A percentile compares a stretch with the other conserved stretches of the same genome.
Conservation (phyloP, 1,284 basidiomycete species). For the Leccinum colubrinum region DNA sequence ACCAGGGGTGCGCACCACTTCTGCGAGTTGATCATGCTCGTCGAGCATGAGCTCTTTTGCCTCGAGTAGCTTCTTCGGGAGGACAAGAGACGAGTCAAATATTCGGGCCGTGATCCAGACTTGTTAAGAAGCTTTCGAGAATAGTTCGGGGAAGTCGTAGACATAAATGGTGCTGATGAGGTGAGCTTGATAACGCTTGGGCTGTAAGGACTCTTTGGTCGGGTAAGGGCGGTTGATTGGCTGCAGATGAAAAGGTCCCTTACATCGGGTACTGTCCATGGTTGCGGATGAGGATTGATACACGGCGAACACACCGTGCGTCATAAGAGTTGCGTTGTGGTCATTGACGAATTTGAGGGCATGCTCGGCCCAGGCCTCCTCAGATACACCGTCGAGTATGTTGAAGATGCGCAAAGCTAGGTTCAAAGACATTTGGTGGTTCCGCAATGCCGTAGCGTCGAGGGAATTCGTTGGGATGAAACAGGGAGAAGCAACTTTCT, state of each 20-base stretch:
- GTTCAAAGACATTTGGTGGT: no score
- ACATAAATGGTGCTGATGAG: constrained; percentile 98
- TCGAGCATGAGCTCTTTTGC: constrained; percentile 92
- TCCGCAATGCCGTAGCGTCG: no score
- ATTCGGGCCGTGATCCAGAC: constrained; percentile 81
- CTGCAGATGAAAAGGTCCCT: constrained; percentile 87
- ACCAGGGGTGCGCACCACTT: constrained; percentile 90
- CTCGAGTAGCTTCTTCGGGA: constrained; percentile 79
- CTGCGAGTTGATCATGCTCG: constrained; percentile 87
- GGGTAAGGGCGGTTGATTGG: constrained; percentile 92
- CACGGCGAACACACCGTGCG: not conserved
- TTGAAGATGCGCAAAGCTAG: no score
- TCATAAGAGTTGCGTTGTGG: not conserved
- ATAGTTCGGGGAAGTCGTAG: constrained; percentile 98
- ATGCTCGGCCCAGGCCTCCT: not conserved
- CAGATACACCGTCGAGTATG: no score
- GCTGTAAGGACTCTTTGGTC: constrained; percentile 98
- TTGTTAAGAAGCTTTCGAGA: constrained; percentile 65
- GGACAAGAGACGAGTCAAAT: constrained; percentile 62
- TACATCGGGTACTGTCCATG: not conserved
- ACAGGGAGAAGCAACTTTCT: no score
- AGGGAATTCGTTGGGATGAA: no score
- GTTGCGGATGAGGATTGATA: not conserved
- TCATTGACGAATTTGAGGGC: not conserved
- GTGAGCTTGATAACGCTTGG: constrained; percentile 99